Percentiles rank a stretch among this genome's conserved stretches.
Evolutionary conservation across 257 asterid genomes (phyloP).

Genomic region (Plectranthus barbatus): DNA sequence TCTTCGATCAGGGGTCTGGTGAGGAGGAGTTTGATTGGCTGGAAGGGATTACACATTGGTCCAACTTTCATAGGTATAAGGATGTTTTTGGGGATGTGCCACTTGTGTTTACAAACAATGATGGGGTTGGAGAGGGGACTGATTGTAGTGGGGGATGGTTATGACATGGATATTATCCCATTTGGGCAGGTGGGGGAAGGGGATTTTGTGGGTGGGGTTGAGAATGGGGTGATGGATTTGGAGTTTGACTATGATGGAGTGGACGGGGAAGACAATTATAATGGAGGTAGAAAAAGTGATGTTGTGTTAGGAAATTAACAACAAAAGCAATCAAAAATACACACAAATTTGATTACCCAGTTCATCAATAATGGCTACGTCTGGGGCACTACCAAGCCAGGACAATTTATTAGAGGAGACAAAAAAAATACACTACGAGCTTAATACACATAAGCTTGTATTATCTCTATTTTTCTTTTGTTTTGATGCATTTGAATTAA

Average conservation of each 20-base stretch:
- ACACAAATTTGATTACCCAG: conserved; percentile 55
- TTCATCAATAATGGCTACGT: conserved; percentile 29
- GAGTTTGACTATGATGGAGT: conserved; percentile 77
- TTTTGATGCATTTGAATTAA: too few relatives aligned
- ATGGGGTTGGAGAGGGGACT: conserved; percentile 49
- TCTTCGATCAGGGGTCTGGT: conserved; percentile 35
- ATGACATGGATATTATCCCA: conserved; percentile 44
- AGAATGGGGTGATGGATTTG: conserved; percentile 70
- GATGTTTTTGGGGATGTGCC: conserved; percentile 86
- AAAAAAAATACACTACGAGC: too few relatives aligned
- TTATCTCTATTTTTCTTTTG: too few relatives aligned
- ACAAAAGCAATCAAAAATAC: too few relatives aligned
- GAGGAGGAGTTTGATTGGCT: conserved; percentile 92
- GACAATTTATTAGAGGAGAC: too few relatives aligned
- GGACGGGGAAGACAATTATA: conserved; percentile 61
- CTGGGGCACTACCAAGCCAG: too few relatives aligned
- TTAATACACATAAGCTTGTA: too few relatives aligned
- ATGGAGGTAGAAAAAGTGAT: conserved; percentile 38
- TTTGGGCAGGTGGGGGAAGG: conserved; percentile 64
- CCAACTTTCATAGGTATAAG: conserved; percentile 79
- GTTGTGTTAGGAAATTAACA: conserved; percentile 50
- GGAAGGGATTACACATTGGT: conserved; percentile 85
- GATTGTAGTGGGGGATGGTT: conserved; percentile 52
- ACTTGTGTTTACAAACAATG: conserved; percentile 33
- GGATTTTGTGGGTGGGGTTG: conserved; percentile 68